Conservation (phyloP, 805 yeast genomes). For the Zygotorulaspora sp. region DNA sequence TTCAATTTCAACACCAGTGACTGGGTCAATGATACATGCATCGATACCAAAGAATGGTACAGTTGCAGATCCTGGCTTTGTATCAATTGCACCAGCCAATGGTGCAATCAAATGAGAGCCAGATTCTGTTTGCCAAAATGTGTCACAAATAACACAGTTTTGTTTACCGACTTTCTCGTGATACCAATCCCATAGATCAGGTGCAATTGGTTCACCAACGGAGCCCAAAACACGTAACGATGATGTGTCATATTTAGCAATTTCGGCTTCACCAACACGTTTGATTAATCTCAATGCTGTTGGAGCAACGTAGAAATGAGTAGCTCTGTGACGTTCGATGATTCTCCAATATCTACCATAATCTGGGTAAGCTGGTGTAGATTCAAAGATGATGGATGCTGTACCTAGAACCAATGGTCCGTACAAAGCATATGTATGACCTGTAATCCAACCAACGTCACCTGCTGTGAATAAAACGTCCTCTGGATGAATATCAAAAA, state of each 20-base stretch:
- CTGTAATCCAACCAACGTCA: constrained; percentile 99
- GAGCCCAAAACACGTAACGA: constrained; percentile 92
- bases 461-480: constrained; percentile 95
- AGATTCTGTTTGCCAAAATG: constrained; percentile 98
- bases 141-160: constrained; percentile 86
- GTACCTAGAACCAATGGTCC: constrained; percentile 90
- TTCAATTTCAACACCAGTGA: constrained; percentile 73
- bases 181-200: constrained; percentile 99
- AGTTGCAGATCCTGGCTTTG: constrained; percentile 96
- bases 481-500: constrained; percentile 85
- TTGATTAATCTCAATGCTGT: constrained; percentile 90
- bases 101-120: constrained; percentile 96
- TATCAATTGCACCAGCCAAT: constrained; percentile 88
- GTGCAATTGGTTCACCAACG: constrained; percentile 98
- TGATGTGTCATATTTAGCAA: constrained; percentile 73
- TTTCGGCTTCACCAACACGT: constrained; percentile 83
- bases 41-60: constrained; percentile 94
- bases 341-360: constrained; percentile 96
- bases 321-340: constrained; percentile 83
- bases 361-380: constrained; percentile 96
- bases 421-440: constrained; percentile 92
- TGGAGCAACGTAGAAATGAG: constrained; percentile 97
- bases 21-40: constrained; percentile 90
- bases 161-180: constrained; percentile 85
- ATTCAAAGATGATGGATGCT: constrained; percentile 90